Base-by-base conservation (phyloP, 352 stramenopile species). In the Thraustochytrium sp. region DNA sequence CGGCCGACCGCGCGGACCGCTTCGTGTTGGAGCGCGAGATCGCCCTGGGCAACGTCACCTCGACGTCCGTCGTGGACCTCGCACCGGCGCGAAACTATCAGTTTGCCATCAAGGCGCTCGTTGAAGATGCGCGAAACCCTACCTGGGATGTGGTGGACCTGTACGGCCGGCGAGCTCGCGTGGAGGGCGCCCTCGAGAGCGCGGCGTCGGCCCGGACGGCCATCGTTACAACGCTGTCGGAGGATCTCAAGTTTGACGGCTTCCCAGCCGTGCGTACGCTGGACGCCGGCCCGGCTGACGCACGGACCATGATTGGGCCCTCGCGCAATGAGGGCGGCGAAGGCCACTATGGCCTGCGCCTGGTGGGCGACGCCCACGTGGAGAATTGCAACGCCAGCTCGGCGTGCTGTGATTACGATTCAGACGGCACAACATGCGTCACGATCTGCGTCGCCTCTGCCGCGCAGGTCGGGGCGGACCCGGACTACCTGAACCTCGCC, bases 31-130 rank as follows among this genome's bases (percentile, higher is more conserved):
- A 83, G 13, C 29, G 38, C 37, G 26, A 55, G 23, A 84, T 91
- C 9, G 82, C 90, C 9, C 89, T 97, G 26, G 93, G 93, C 2
- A 97, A 97, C 73, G 90, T 97, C 48, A 97, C 93, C n/a, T 93
- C 89, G 3, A 97, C 94, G 4, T 96, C 92, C 21, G 85, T 98
- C 9, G 88, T 89, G 9, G 87, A 87, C 11, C 88, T 98, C 2
- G 44, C 84, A 18, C 87, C 87, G 2, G 86, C 68, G 11, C 93
- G 88, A 1, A 77, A 68, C 18, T 96, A 97, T 85, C 88, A 92
- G 1, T 92, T 96, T 16, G 88, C 89, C 26, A 89, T 97, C 29
- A 85, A 89, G 13, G 92, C 91, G 0, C 65, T 97, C 18, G 90
- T 88, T 0, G 93, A 97, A 76, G 89, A 96, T 68, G 86, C 89